Base-by-base conservation (phyloP, 176 grass and related monocot genomes). In the Triticum timopheevii region DNA sequence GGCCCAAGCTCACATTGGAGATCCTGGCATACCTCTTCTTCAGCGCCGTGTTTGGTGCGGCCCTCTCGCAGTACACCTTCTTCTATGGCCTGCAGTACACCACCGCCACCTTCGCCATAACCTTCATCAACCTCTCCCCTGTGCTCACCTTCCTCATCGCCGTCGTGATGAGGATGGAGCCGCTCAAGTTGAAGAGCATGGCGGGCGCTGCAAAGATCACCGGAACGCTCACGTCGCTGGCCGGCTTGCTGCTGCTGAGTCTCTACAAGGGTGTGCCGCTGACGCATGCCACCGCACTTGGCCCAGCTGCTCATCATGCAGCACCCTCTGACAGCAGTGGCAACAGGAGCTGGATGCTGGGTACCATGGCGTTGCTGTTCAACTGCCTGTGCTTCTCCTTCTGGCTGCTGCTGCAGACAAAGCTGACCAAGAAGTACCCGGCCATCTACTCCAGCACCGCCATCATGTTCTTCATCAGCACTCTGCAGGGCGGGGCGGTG, bases 81-180 rank as follows among this genome's bases (percentile, higher is more conserved):
- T 95, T 90, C 75, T 68, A 90, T 0, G 93, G 96, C 17, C 39
- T 98, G 74, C 87, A 93, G 63, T 86, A 88, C 47, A 95, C 96
- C 20, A 92, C 96, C 0, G 88, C 92, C 10, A 98, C 96, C 4
- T 95, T 95, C 3, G 81, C 96, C 24, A 91, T 94, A 38, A 93
- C 96, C 42, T 98, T 98, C 84, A 47, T 88, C 67, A 98, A 98
- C 73, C 80, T 94, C 73, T 49, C 92, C 22, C 96, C 93, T 2
- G 93, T 98, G 17, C 65, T 94, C 68, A 98, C 96, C 81, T 98
- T 98, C 84, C 84, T 96, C 15, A 90, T 95, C 15, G 74, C 96
- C 33, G 70, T 92, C 16, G 33, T 67, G 54, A 76, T 98, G 64
- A 69, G 90, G 61, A 73, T 96, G 82, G 93, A 98, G 61, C 86